Conservation (phyloP, 805 yeast genomes). For the Alloascoidea hylecoeti region DNA sequence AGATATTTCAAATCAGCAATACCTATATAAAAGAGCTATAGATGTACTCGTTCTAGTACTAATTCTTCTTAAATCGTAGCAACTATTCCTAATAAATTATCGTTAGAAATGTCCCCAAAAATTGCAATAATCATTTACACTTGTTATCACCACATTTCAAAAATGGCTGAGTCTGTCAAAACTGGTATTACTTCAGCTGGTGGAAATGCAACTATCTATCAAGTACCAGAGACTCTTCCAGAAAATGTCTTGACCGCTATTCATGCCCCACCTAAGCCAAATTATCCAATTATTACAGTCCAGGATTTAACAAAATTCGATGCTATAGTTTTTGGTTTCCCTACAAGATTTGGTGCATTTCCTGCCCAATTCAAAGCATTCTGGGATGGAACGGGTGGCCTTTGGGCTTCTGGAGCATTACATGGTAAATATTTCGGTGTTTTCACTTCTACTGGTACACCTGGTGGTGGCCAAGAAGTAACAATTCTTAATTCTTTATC, state of each 20-base stretch:
- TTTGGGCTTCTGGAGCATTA: conserved; percentile 61
- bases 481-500: conserved; percentile 48
- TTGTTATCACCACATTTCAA: conserved; percentile 63
- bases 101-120: conserved; percentile 26
- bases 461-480: conserved; percentile 70
- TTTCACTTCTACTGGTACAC: conserved; percentile 57
- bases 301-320: conserved; percentile 50
- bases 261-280: conserved; percentile 41
- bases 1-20: no score
- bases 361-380: conserved; percentile 69
- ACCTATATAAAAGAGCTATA: no score
- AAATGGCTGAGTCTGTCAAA: conserved; percentile 54
- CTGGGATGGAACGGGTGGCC: conserved; percentile 65
- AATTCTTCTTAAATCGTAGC: no score
- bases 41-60: no score
- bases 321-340: conserved; percentile 64
- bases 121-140: conserved; percentile 73
- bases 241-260: conserved; percentile 42
- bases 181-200: conserved; percentile 61
- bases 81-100: no score
- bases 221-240: conserved; percentile 66
- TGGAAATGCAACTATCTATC: conserved; percentile 56
- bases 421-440: conserved; percentile 64
- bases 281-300: conserved; percentile 34
- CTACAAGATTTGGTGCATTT: conserved; percentile 64